These are phyloP conservation scores for Phyllosticta citriasiana DNA, from an alignment of 2,329 filamentous ascomycete genomes.

Conservation along the genomic window DNA sequence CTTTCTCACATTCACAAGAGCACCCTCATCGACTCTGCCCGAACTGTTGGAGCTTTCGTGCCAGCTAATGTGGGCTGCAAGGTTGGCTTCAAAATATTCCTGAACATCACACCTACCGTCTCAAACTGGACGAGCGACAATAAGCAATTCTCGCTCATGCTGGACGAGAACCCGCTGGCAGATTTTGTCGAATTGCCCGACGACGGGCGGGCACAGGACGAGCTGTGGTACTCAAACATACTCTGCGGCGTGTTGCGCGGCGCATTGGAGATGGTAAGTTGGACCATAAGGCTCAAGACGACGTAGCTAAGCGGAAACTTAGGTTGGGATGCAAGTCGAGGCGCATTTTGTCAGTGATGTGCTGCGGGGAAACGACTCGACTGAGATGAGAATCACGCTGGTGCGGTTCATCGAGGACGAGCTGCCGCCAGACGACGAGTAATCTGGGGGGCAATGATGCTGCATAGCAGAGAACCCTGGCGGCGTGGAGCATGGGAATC, in stretches of 20 bases:
- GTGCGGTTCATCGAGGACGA: constrained; percentile 96
- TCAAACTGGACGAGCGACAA: constrained; percentile 94
- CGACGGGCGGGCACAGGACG: constrained; percentile 88
- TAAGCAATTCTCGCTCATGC: constrained; percentile 91
- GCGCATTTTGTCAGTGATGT: constrained; percentile 93
- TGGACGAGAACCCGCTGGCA: constrained; percentile 92
- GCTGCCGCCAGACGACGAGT: constrained; percentile 93
- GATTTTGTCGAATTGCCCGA: constrained; percentile 97
- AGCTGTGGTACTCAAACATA: constrained; percentile 98
- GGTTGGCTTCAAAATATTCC: constrained; percentile 98
- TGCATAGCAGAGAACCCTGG: not conserved
- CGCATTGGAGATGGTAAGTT: constrained; percentile 80
- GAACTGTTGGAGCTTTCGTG: not conserved
- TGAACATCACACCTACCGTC: constrained; percentile 88
- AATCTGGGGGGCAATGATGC: constrained; percentile 20
- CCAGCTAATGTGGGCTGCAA: constrained; percentile 27
- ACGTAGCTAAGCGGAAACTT: not conserved
- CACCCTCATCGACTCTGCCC: too few species aligned
- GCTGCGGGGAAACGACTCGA: constrained; percentile 85
- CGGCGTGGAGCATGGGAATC: not conserved
- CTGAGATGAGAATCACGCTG: constrained; percentile 89
- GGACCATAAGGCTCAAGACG: not conserved
- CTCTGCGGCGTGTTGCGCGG: constrained; percentile 87
- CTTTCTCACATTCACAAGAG: too few species aligned
- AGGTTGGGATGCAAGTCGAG: constrained; percentile 95